Evolutionary conservation across 768 basidiomycete species (phyloP), one percentile per base, ranked within the genome.

Genomic region (Pholiota conissans): DNA sequence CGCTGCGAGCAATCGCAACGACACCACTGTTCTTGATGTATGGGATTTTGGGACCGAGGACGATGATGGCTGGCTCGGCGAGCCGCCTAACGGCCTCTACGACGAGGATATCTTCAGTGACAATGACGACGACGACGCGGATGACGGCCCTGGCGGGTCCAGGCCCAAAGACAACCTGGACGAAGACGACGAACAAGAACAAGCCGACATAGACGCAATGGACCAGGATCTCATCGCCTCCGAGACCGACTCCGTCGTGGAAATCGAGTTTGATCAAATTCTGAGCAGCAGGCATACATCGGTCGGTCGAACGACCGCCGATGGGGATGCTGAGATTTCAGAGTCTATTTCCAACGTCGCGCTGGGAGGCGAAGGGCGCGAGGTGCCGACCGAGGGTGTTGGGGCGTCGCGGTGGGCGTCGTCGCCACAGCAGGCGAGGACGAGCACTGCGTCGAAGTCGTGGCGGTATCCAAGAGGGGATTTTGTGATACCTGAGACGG

Each of bases 11-110:
- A 93, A 94, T 63, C 80, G 88, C 56, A 84, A 83, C 59, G 84
- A 90, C 63, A 72, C 83, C 5, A 93, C 92, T 3, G 87, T 90
- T 56, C 76, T 94, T 53, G 92, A 94, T 66, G 92, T 94, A 24
- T 94, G 91, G 91, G 91, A 94, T 77, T 94, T 93, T 69, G 92
- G 89, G 14, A 79, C 76, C 49, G 89, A 86, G 67, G 74, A 76
- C 10, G 89, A 88, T 57, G 87, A 89, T n/a, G 89, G 86, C 51
- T 92, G 91, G 90, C 75, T 89, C 46, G 90, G 90, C 10, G 91
- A 92, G 67, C 88, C 89, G 0, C 81, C 87, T 11, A 82, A 82
- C 37, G 88, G 89, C 11, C 73, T 90, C 46, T 91, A 92, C 65
- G 91, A 92, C 63, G 89, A 84, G 37, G 84, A 82, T 57, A 82